Percentiles rank a stretch among this genome's conserved stretches.
Conservation (phyloP, 2,329 filamentous ascomycete species). For the Dactylellina drechsleri region DNA sequence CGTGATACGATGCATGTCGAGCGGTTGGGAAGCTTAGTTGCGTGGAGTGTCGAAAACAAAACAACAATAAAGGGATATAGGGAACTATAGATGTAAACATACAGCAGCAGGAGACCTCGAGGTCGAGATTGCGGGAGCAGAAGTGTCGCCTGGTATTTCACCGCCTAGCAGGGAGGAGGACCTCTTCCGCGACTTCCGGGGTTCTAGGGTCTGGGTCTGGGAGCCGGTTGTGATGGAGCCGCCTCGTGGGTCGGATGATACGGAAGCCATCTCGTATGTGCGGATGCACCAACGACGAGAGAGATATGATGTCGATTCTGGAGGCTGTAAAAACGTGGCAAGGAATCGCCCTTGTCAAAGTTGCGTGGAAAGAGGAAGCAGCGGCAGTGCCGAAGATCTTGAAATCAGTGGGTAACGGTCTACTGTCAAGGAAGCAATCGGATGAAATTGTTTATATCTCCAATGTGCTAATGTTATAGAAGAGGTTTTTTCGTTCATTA, state of each 20-base stretch:
- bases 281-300: constrained; percentile 2
- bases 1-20: constrained; percentile 25
- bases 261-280: constrained; percentile 34
- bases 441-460: constrained; percentile 6
- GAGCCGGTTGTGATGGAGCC: constrained; percentile 32
- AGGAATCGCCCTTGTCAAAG: constrained; percentile 6
- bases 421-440: constrained; percentile 4
- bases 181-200: constrained; percentile 54
- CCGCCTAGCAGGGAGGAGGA: constrained; percentile 56
- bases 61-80: background rate
- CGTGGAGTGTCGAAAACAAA: constrained; percentile 7
- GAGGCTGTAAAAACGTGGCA: constrained; percentile 26
- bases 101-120: constrained; percentile 58
- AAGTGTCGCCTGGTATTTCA: constrained; percentile 57
- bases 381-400: constrained; percentile 26
- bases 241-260: constrained; percentile 41
- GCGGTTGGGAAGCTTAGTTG: constrained; percentile 10
- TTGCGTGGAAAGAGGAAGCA: background rate
- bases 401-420: background rate
- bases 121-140: constrained; percentile 57
- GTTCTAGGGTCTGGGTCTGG: constrained; percentile 49
- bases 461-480: background rate
- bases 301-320: constrained; percentile 2
- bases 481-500: no score
- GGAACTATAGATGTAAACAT: constrained; percentile 16